These are phyloP conservation scores for Hondaea fermentalgiana DNA, from an alignment of 108 stramenopile species.

Conservation along the genomic window DNA sequence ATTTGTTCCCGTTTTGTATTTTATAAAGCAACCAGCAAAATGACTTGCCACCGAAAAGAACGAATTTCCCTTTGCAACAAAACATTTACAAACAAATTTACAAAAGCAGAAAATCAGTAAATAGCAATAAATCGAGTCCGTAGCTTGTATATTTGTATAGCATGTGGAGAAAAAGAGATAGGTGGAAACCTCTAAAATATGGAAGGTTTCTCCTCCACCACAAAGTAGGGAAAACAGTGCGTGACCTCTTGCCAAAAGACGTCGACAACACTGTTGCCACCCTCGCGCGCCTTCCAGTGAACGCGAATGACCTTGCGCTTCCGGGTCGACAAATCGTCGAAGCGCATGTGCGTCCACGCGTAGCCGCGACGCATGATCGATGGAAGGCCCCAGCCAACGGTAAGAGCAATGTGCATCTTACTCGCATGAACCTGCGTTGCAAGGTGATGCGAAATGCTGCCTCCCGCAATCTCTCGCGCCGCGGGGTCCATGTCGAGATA, in stretches of 20 bases:
- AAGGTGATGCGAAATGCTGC: not conserved
- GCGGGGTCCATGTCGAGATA: not conserved
- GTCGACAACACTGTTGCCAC: not conserved
- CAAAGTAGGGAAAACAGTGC: not conserved
- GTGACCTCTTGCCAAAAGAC: not conserved
- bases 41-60: no score
- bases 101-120: no score
- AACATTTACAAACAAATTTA: no score
- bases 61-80: no score
- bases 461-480: not conserved
- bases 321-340: not conserved
- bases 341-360: slow-evolving; percentile 15
- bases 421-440: not conserved
- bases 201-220: slow-evolving; percentile 15
- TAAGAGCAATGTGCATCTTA: not conserved
- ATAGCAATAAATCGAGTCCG: not conserved
- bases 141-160: not conserved
- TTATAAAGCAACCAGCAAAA: no score
- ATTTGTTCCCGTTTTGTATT: no score
- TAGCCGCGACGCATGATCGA: not conserved
- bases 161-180: not conserved
- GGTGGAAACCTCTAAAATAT: not conserved
- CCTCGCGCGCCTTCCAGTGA: not conserved
- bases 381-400: not conserved
- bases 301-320: not conserved